Conservation (phyloP, 805 yeast species). For the fission yeast (Schizosaccharomyces pombe) region DNA sequence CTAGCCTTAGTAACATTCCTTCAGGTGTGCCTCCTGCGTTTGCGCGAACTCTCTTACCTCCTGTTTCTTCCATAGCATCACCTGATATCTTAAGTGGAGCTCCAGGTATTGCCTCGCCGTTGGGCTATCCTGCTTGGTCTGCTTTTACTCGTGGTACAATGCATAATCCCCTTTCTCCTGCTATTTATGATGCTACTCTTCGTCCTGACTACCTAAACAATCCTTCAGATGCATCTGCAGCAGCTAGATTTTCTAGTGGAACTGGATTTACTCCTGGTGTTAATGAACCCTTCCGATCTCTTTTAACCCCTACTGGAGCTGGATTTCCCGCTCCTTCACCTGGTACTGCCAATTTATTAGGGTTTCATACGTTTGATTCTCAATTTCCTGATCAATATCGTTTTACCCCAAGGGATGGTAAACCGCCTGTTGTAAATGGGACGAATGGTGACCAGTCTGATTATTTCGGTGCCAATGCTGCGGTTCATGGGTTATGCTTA, state of each 20-base stretch:
- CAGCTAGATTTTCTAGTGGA: slow-evolving; percentile 7
- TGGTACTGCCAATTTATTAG: slow-evolving; percentile 16
- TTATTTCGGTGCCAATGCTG: slow-evolving; percentile 3
- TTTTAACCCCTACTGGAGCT: background rate
- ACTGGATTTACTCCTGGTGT: slow-evolving; percentile 19
- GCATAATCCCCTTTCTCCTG: slow-evolving; percentile 18
- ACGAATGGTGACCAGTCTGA: slow-evolving; percentile 5
- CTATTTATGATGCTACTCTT: slow-evolving; percentile 10
- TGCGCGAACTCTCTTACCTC: background rate
- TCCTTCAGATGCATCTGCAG: slow-evolving; percentile 10
- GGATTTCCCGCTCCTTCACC: slow-evolving; percentile 18
- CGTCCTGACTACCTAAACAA: slow-evolving; percentile 13
- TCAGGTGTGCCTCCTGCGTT: background rate
- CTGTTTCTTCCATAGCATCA: slow-evolving; percentile 1
- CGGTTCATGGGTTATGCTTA: slow-evolving; percentile 15
- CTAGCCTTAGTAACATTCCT: background rate
- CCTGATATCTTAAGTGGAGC: slow-evolving; percentile 5
- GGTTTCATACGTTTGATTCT: slow-evolving; percentile 13
- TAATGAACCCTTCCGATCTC: slow-evolving; percentile 10
- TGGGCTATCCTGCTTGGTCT: slow-evolving; percentile 5
- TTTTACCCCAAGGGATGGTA: slow-evolving; percentile 8
- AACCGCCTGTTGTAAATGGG: slow-evolving; percentile 2
- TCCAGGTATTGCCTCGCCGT: slow-evolving; percentile 9
- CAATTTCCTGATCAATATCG: background rate
- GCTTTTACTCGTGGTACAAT: slow-evolving; percentile 8